These are phyloP conservation scores for Diddensiella transvaalensis DNA, from an alignment of 805 yeast species.

Conservation along the genomic window DNA sequence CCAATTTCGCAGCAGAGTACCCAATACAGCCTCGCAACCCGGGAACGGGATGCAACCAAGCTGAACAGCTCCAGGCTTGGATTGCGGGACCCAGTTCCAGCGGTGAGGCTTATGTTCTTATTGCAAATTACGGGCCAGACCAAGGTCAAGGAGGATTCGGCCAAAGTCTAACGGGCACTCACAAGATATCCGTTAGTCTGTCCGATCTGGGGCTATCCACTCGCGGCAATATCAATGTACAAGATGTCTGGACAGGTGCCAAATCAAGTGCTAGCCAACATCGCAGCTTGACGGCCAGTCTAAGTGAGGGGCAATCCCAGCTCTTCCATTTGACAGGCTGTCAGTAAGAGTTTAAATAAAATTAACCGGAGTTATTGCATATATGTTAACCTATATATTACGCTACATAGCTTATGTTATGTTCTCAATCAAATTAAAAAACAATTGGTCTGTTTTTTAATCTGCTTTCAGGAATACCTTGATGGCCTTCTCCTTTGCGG, in stretches of 20 bases:
- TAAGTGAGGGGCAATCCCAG: conserved; percentile 10
- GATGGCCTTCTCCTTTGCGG: conserved; percentile 63
- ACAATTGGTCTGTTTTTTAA: too few relatives aligned
- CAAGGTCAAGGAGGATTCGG: conserved; percentile 17
- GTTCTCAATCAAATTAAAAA: too few relatives aligned
- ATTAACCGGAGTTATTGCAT: too few relatives aligned
- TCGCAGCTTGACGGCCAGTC: not conserved
- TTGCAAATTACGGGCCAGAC: conserved; percentile 16
- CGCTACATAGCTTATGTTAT: not conserved
- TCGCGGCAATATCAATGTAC: not conserved
- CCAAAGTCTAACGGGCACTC: conserved; percentile 7
- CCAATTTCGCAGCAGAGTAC: conserved; percentile 10
- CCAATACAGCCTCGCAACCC: conserved; percentile 17
- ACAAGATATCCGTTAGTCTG: conserved; percentile 7
- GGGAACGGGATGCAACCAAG: conserved; percentile 12
- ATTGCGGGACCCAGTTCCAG: conserved; percentile 8
- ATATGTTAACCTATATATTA: not conserved
- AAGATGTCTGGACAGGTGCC: conserved; percentile 11
- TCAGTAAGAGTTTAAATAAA: not conserved
- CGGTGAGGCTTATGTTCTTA: conserved; percentile 9
- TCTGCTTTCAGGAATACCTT: conserved; percentile 44
- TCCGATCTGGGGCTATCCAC: conserved; percentile 10
- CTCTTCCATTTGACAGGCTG: conserved; percentile 2
- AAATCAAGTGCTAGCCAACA: not conserved
- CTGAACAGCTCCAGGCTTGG: conserved; percentile 15